Percentiles rank a stretch among this genome's conserved stretches.
Conservation (phyloP, 2,329 filamentous ascomycete species). For the Laburnicola sp. region DNA sequence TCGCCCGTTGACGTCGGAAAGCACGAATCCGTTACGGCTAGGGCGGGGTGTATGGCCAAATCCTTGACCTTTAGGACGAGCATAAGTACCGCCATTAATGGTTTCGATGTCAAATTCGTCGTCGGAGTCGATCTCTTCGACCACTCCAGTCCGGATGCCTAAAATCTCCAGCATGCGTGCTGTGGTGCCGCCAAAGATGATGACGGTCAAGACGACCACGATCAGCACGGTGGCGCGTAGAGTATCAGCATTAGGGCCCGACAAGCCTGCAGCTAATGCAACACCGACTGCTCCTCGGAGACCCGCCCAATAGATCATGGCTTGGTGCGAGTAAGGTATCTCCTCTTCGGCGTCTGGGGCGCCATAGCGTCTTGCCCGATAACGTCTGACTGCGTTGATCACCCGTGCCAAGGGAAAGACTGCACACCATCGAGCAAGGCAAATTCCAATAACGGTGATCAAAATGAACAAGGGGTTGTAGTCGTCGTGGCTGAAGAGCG, state of each 20-base stretch:
- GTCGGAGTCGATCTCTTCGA: constrained; percentile 95
- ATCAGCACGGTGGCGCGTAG: constrained; percentile 94
- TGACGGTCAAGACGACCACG: constrained; percentile 95
- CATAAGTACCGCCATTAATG: constrained; percentile 69
- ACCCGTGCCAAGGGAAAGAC: constrained; percentile 88
- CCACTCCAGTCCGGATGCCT: constrained; percentile 92
- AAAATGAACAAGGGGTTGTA: constrained; percentile 97
- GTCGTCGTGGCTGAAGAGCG: constrained; percentile 87
- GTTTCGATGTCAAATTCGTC: constrained; percentile 97
- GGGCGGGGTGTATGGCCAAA: constrained; percentile 75
- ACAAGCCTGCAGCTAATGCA: constrained; percentile 84
- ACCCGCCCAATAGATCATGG: constrained; percentile 99
- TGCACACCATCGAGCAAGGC: constrained; percentile 86
- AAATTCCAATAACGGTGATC: constrained; percentile 88
- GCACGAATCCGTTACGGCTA: constrained; percentile 56
- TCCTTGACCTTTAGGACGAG: constrained; percentile 75
- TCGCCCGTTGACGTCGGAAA: constrained; percentile 55
- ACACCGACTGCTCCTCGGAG: constrained; percentile 94
- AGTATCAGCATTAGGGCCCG: constrained; percentile 77
- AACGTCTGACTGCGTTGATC: constrained; percentile 92
- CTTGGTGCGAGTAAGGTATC: constrained; percentile 91
- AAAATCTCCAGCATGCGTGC: constrained; percentile 97
- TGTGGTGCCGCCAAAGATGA: constrained; percentile 97
- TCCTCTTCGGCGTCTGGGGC: constrained; percentile 75
- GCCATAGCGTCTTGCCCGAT: constrained; percentile 76